Base-by-base conservation (phyloP, 192 early-diverging fungal species). In the Podila verticillata region DNA sequence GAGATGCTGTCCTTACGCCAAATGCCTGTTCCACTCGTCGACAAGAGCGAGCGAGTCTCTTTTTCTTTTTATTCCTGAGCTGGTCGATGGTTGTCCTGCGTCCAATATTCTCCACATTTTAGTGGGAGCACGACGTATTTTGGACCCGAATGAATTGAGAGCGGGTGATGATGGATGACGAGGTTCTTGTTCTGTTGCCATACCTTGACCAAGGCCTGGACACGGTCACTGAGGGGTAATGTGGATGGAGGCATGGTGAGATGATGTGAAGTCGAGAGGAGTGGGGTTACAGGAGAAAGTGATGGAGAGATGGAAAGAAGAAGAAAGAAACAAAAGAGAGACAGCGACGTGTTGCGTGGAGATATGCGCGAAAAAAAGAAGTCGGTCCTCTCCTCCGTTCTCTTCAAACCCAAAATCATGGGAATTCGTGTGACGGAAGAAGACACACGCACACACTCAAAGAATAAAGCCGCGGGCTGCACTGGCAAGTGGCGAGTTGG, bases 161-260 rank as follows among this genome's bases (percentile, higher is more conserved):
- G 39, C 39, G 15, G n/a, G 39, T 44, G 39, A 44, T 44, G 39
- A 44, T 44, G 12, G 39, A 44, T 44, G 39, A 44, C 39, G 39
- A 44, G 39, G 39, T 1, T 44, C 39, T 44, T 44, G 13, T 44
- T 44, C 39, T 15, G 39, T 9, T 44, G 39, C 39, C 39, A 44
- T 75, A 78, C 75, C 75, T 78, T 78, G 57, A 78, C 57, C 26
- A 78, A 63, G 63, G 60, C 57, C 22, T 70, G 62, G 28, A 78
- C 34, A 62, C 57, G 63, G 5, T 51, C 39, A 68, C 60, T 70
- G 9, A 60, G 64, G 5, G 61, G 65, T 15, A 68, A 70, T 7
- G 67, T 57, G 30, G 75, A 47, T 28, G 66, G 44, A 31, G 73
- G 73, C 73, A 75, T 75, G 48, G 22, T n/a, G 61, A 58, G 49